Conservation (phyloP, 1,139 yeast genomes). For the Entelexis sorbosivorans region DNA sequence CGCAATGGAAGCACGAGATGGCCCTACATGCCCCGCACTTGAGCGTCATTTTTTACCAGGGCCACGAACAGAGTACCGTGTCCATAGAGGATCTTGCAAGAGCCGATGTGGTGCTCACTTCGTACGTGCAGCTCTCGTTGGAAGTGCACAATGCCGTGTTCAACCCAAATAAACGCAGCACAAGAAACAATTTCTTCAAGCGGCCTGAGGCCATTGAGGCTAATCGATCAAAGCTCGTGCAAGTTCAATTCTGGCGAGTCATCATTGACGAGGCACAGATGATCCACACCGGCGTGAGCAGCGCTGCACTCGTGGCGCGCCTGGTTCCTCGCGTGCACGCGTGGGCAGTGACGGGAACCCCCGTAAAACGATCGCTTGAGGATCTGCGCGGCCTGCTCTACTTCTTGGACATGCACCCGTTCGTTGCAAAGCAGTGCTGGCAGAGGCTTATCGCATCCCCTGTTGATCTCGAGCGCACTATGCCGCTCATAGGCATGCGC, state of each 20-base stretch:
- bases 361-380: conserved; percentile 52
- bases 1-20: conserved; percentile 78
- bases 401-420: conserved; percentile 60
- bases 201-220: not conserved
- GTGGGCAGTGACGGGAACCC: conserved; percentile 97
- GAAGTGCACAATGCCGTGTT: conserved; percentile 41
- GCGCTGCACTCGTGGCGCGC: conserved; percentile 71
- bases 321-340: conserved; percentile 75
- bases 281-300: conserved; percentile 63
- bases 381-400: conserved; percentile 63
- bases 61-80: conserved; percentile 36
- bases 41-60: conserved; percentile 45
- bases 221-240: conserved; percentile 59
- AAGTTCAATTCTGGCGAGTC: conserved; percentile 82
- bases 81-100: conserved; percentile 39
- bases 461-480: conserved; percentile 39
- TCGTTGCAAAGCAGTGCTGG: conserved; percentile 33
- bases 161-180: conserved; percentile 36
- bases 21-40: conserved; percentile 46
- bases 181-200: conserved; percentile 17
- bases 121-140: conserved; percentile 53
- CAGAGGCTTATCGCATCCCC: conserved; percentile 28
- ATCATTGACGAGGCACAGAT: conserved; percentile 89
- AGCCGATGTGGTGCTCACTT: conserved; percentile 72
- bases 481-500: conserved; percentile 48